phyloP scores from a whole-genome alignment of 2,329 filamentous ascomycete species.

The Alternaria ethzedia region DNA sequence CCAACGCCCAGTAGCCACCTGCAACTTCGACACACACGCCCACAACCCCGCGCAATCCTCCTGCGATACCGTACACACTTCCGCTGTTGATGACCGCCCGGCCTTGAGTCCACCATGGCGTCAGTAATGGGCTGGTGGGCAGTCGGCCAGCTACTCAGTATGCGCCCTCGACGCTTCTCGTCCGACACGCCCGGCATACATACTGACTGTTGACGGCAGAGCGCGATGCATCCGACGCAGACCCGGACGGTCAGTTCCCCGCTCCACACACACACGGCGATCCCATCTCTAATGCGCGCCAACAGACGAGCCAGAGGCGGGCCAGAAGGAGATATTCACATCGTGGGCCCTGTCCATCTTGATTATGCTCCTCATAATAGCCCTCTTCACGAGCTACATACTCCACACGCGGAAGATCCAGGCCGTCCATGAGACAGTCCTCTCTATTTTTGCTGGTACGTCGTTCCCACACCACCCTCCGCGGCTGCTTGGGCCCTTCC shows the following conservation, averaged over 20 bases:
- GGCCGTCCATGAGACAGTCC: slow-evolving; percentile 95
- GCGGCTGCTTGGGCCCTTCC: not conserved
- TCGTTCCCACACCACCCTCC: slow-evolving; percentile 8
- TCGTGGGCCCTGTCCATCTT: slow-evolving; percentile 98
- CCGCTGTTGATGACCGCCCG: slow-evolving; percentile 37
- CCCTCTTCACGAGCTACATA: slow-evolving; percentile 96
- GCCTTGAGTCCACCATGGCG: slow-evolving; percentile 46
- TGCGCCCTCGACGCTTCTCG: slow-evolving; percentile 16
- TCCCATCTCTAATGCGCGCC: slow-evolving; percentile 44
- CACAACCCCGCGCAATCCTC: slow-evolving; percentile 5
- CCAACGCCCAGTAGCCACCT: slow-evolving; percentile 24
- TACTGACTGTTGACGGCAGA: slow-evolving; percentile 33
- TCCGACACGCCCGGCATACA: not conserved
- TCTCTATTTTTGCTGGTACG: slow-evolving; percentile 94
- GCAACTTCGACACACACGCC: slow-evolving; percentile 10
- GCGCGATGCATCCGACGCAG: slow-evolving; percentile 55
- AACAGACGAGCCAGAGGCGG: slow-evolving; percentile 75
- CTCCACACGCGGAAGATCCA: slow-evolving; percentile 97
- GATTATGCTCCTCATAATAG: slow-evolving; percentile 89
- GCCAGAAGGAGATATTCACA: slow-evolving; percentile 90
- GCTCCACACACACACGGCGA: slow-evolving; percentile 11
- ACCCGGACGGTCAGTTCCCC: slow-evolving; percentile 52
- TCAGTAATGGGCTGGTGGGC: slow-evolving; percentile 47
- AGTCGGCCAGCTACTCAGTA: slow-evolving; percentile 50
- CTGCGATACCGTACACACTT: slow-evolving; percentile 3